These are phyloP conservation scores for Calonectria leucothoes DNA, from an alignment of 2,329 filamentous ascomycete species.

Conservation along the genomic window DNA sequence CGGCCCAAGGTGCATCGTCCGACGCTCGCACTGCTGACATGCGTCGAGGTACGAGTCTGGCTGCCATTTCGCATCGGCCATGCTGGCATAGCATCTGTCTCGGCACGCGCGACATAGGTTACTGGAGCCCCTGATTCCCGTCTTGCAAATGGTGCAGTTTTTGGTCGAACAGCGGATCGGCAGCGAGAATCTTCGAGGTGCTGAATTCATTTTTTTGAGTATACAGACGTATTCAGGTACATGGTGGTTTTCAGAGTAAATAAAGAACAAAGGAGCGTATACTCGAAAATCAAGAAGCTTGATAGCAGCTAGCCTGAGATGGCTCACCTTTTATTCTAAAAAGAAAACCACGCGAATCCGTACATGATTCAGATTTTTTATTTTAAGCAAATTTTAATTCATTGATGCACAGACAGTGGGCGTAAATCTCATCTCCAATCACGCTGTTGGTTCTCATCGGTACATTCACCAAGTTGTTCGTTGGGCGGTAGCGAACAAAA, in stretches of 20 bases:
- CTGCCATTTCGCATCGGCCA: background rate
- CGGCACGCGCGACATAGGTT: conserved; percentile 22
- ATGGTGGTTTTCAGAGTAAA: background rate
- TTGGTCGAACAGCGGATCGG: background rate
- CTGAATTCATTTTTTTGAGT: background rate
- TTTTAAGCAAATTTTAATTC: background rate
- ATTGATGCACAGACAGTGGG: background rate
- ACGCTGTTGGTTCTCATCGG: background rate
- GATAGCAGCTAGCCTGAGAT: background rate
- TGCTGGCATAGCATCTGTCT: background rate
- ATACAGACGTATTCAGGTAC: background rate
- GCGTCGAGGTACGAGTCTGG: conserved; percentile 17
- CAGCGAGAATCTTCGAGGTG: background rate
- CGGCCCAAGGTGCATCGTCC: conserved; percentile 33
- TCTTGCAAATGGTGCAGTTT: conserved; percentile 18
- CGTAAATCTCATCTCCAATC: background rate
- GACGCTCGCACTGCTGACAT: conserved; percentile 7
- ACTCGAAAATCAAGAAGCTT: background rate
- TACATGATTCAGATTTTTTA: background rate
- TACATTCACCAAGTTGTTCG: background rate
- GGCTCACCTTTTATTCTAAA: background rate
- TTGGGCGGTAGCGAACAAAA: background rate
- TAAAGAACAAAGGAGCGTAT: too few relatives aligned
- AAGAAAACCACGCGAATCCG: background rate
- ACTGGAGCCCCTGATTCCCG: background rate